Percentiles rank a stretch among this genome's conserved stretches.
Evolutionary conservation across 106 monocot genomes (phyloP).

Genomic region (Dendrobium huoshanense): DNA sequence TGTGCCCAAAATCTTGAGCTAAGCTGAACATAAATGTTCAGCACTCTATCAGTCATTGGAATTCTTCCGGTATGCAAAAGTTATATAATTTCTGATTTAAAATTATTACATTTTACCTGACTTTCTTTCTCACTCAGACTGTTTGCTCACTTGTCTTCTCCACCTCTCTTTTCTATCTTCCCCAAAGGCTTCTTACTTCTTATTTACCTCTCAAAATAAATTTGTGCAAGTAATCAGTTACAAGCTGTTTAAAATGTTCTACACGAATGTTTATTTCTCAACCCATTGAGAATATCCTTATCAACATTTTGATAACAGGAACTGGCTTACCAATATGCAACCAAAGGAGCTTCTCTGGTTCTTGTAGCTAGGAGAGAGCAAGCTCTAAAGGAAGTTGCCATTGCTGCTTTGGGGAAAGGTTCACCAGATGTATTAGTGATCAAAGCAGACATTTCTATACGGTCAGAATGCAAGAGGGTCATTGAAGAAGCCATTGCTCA

Average conservation of each 20-base stretch:
- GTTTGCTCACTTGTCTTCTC: too few relatives aligned
- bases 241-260: too few relatives aligned
- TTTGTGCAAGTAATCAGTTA: background rate
- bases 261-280: background rate
- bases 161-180: too few relatives aligned
- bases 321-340: constrained; percentile 71
- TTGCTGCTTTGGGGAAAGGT: constrained; percentile 22
- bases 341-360: constrained; percentile 46
- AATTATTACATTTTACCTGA: too few relatives aligned
- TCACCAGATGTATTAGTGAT: constrained; percentile 45
- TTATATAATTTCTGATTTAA: too few relatives aligned
- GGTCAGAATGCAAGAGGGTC: constrained; percentile 29
- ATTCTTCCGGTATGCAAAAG: too few relatives aligned
- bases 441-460: constrained; percentile 35
- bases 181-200: too few relatives aligned
- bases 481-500: constrained; percentile 39
- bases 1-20: too few relatives aligned
- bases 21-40: too few relatives aligned
- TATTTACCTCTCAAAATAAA: background rate
- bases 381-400: constrained; percentile 30
- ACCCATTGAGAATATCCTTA: background rate
- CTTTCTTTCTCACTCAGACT: too few relatives aligned
- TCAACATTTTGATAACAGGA: constrained; percentile 30
- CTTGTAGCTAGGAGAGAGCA: constrained; percentile 55
- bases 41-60: too few relatives aligned